Conservation (phyloP, 305 asterid species). For the Striga hermonthica region DNA sequence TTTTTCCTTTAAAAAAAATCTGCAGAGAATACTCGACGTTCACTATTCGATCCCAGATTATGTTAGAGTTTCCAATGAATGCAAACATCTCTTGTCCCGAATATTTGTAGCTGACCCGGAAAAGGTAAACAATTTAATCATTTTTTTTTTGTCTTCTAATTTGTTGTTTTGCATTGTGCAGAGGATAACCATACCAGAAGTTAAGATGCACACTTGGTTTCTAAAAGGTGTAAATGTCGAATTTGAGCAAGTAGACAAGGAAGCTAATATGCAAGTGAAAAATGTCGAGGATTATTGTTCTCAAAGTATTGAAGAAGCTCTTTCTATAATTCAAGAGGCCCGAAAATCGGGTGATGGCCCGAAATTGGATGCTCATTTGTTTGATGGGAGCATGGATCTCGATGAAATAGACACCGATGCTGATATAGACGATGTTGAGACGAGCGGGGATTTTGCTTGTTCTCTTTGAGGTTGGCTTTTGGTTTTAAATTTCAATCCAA, state of each 20-base stretch:
- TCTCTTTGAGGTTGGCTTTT: constrained; percentile 34
- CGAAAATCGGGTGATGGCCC: constrained; percentile 35
- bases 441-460: constrained; percentile 65
- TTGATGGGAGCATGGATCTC: constrained; percentile 56
- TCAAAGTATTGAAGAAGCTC: constrained; percentile 61
- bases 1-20: not conserved
- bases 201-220: constrained; percentile 64
- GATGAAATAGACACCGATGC: constrained; percentile 53
- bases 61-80: constrained; percentile 57
- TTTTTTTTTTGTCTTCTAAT: not conserved
- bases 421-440: constrained; percentile 47
- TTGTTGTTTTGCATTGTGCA: too few relatives aligned
- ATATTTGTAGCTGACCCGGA: constrained; percentile 67
- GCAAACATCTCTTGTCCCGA: constrained; percentile 57
- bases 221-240: constrained; percentile 44
- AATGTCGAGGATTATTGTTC: constrained; percentile 26
- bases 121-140: constrained; percentile 39
- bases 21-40: constrained; percentile 58
- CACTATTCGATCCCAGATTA: constrained; percentile 71
- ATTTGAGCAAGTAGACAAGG: constrained; percentile 43
- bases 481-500: too few relatives aligned
- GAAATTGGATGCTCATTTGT: constrained; percentile 29
- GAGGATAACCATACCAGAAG: constrained; percentile 38
- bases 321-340: constrained; percentile 66
- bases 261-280: constrained; percentile 29